A percentile compares a stretch with the other conserved stretches of the same genome.
Evolutionary conservation across 2,329 filamentous ascomycete genomes (phyloP).

Genomic region (Exophiala spinifera): DNA sequence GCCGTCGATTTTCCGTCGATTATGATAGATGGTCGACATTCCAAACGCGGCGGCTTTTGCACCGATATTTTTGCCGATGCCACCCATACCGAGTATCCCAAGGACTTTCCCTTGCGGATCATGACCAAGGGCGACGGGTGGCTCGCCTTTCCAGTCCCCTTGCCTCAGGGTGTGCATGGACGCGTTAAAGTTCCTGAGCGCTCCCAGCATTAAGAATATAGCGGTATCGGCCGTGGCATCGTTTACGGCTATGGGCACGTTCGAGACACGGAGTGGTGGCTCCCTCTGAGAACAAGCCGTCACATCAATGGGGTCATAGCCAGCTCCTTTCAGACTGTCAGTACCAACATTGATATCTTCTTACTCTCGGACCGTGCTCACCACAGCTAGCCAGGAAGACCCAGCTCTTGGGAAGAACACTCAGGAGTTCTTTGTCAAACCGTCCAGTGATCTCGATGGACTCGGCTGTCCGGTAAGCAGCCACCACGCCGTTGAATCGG

Average conservation of each 20-base stretch:
- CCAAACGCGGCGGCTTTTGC: conserved; percentile 34
- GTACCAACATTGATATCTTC: no score
- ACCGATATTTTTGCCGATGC: conserved; percentile 75
- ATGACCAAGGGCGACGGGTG: conserved; percentile 60
- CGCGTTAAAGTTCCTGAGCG: conserved; percentile 68
- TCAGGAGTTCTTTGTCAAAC: conserved; percentile 68
- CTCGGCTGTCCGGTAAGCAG: conserved; percentile 68
- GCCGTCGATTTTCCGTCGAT: conserved; percentile 20
- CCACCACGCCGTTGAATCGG: conserved; percentile 62
- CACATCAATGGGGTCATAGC: conserved; percentile 80
- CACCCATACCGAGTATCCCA: conserved; percentile 82
- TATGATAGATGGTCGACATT: conserved; percentile 32
- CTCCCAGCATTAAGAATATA: conserved; percentile 78
- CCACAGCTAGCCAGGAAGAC: conserved; percentile 38
- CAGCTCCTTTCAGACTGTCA: conserved; percentile 47
- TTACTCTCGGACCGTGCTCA: no score
- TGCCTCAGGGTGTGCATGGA: conserved; percentile 64
- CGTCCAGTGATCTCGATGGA: conserved; percentile 64
- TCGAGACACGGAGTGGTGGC: conserved; percentile 63
- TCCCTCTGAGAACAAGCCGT: conserved; percentile 64
- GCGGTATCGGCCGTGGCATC: conserved; percentile 79
- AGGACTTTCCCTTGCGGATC: conserved; percentile 76
- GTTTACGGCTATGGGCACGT: conserved; percentile 76
- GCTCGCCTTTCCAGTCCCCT: conserved; percentile 64
- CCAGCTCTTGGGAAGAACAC: conserved; percentile 39